These are phyloP conservation scores for Penicillium mononematosum DNA, from an alignment of 495 filamentous ascomycete genomes.

Conservation along the genomic window DNA sequence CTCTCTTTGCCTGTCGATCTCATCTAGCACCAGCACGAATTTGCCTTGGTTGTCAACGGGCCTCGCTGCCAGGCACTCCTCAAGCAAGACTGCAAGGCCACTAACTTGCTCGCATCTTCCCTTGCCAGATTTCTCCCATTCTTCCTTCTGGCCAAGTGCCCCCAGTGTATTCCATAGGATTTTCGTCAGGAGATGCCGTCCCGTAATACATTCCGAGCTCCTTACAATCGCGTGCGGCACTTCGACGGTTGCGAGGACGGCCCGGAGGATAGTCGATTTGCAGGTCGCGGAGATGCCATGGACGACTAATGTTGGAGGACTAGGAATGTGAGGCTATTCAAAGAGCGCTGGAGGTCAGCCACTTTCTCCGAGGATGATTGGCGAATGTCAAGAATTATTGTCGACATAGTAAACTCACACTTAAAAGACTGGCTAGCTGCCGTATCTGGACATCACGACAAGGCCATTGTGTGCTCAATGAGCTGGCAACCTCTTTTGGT, in stretches of 20 bases:
- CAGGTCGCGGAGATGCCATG: constrained; percentile 92
- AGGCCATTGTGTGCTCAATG: constrained; percentile 54
- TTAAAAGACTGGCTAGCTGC: constrained; percentile 60
- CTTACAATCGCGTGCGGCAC: constrained; percentile 70
- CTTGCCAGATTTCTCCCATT: constrained; percentile 45
- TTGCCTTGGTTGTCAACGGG: constrained; percentile 36
- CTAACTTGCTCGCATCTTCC: constrained; percentile 75
- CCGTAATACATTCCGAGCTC: constrained; percentile 84
- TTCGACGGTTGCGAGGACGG: constrained; percentile 55
- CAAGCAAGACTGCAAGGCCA: constrained; percentile 67
- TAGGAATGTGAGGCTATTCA: constrained; percentile 40
- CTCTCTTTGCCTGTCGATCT: constrained; percentile 85
- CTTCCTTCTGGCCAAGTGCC: constrained; percentile 38
- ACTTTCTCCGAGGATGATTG: background rate
- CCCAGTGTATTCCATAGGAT: constrained; percentile 46
- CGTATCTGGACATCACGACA: constrained; percentile 64
- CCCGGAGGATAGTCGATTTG: constrained; percentile 69
- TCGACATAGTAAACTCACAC: constrained; percentile 43
- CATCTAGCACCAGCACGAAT: constrained; percentile 86
- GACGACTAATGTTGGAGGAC: constrained; percentile 63
- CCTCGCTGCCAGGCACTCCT: constrained; percentile 45
- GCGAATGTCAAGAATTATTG: background rate
- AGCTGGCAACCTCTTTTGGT: constrained; percentile 38
- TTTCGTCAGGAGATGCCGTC: constrained; percentile 75
- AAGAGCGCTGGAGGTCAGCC: constrained; percentile 19